Conservation (phyloP, 2,329 filamentous ascomycete species). For the Penicillium sp. region DNA sequence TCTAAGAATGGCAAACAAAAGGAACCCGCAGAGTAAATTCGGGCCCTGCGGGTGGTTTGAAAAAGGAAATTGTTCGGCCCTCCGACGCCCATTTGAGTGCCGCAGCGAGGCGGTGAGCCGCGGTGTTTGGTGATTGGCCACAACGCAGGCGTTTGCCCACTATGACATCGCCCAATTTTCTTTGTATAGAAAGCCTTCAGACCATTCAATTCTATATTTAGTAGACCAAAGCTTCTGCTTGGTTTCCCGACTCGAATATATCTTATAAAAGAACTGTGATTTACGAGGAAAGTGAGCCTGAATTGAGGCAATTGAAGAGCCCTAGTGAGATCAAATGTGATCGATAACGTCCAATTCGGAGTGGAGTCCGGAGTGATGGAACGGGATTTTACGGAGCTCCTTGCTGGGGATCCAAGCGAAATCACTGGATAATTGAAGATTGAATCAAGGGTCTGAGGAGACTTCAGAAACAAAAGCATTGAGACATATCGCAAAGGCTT, state of each 20-base stretch:
- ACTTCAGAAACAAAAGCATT: not conserved
- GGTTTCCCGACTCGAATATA: too few relatives aligned
- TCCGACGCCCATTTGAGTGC: conserved; percentile 12
- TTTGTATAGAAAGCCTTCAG: not conserved
- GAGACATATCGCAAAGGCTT: not conserved
- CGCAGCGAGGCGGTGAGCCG: conserved; percentile 17
- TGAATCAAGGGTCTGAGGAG: not conserved
- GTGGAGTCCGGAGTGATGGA: conserved; percentile 19
- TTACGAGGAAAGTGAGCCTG: not conserved
- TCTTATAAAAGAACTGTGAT: not conserved
- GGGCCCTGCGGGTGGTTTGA: conserved; percentile 20
- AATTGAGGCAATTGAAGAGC: not conserved
- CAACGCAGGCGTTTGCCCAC: conserved; percentile 16
- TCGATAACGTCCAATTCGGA: conserved; percentile 11
- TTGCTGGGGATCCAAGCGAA: not conserved
- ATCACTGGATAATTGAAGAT: not conserved
- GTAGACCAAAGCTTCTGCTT: not conserved
- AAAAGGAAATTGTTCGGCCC: conserved; percentile 17
- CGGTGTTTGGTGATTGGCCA: conserved; percentile 13
- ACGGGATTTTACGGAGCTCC: conserved; percentile 19
- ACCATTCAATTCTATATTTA: not conserved
- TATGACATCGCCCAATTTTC: conserved; percentile 16
- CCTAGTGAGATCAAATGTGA: conserved; percentile 13
- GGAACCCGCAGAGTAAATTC: conserved; percentile 17
- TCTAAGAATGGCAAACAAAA: conserved; percentile 9